phyloP scores from a whole-genome alignment of 2,329 filamentous ascomycete genomes.

The Calonectria multiphialidica region DNA sequence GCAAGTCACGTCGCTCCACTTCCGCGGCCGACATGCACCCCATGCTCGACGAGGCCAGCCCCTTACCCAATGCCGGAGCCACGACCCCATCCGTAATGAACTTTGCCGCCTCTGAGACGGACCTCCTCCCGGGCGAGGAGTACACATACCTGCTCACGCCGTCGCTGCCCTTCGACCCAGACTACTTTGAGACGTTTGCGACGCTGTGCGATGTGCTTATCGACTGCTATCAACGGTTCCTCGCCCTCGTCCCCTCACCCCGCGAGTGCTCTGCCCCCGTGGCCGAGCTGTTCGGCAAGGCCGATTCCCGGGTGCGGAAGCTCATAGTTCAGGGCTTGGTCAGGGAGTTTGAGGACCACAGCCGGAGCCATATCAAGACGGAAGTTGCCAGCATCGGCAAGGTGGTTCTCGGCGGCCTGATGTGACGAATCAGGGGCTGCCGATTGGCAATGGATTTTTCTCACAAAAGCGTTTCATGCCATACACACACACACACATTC shows the following conservation, averaged over 20 bases:
- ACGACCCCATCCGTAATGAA: constrained; percentile 62
- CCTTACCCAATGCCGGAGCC: constrained; percentile 39
- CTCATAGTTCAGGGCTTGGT: constrained; percentile 89
- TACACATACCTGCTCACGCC: constrained; percentile 93
- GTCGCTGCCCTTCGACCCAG: constrained; percentile 91
- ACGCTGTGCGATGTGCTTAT: constrained; percentile 96
- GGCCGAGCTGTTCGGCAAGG: constrained; percentile 90
- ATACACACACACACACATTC: not conserved
- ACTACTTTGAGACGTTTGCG: constrained; percentile 96
- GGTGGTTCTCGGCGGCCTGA: constrained; percentile 88
- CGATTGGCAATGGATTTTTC: constrained; percentile 5
- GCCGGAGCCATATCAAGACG: constrained; percentile 78
- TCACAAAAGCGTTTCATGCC: constrained; percentile 9
- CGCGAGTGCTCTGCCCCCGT: constrained; percentile 77
- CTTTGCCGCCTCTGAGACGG: constrained; percentile 71
- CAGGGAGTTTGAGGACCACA: constrained; percentile 93
- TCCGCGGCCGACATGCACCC: constrained; percentile 58
- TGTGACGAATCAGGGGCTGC: constrained; percentile 59
- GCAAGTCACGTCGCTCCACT: constrained; percentile 69
- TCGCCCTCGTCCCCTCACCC: constrained; percentile 80
- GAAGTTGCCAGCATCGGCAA: constrained; percentile 90
- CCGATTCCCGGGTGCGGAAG: constrained; percentile 87
- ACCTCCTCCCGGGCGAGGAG: constrained; percentile 84
- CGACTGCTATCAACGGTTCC: constrained; percentile 86
- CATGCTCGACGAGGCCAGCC: constrained; percentile 47